Evolutionary conservation across 106 monocot species (phyloP), one percentile per base, ranked within the genome.

Genomic region (Phalaenopsis equestris): DNA sequence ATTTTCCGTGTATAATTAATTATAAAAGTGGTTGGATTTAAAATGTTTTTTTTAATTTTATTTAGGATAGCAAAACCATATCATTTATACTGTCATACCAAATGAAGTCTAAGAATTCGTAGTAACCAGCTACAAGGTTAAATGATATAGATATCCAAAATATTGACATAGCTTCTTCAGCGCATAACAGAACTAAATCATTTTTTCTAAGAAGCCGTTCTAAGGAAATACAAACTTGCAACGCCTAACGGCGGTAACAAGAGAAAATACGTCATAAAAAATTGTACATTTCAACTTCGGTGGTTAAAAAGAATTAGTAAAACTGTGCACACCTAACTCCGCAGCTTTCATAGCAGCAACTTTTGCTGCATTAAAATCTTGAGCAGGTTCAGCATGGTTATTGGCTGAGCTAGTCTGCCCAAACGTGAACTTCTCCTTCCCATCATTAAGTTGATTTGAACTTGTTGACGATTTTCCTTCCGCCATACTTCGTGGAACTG

Each of bases 311-410:
- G 39, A 38, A 39, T 70, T 38, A 38, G 39, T 37, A 15, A 70
- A 14, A 39, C 39, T 52, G 76, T 5, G 4, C 79, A 2, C 57
- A 94, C 94, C 97, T 88, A 91, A 79, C 86, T 98, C 92, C 83
- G 97, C 97, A 86, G 97, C 97, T 86, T 89, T 92, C 90, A 98
- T 89, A 76, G 97, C 94, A 64, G 94, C 92, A 84, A 90, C 81
- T 85, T 89, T 98, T 72, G 97, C 97, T 19, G 92, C 89, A 91
- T 87, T 78, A 79, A 92, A 58, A 88, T 89, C 86, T 73, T 80
- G 79, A 72, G 19, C 83, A 86, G 41, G 64, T 57, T 83, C 93
- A 81, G 37, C 78, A 73, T 86, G 81, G 65, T 61, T 79, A 39
- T 19, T 80, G 38, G 80, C 58, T 68, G 86, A 79, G 68, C 57